Base-by-base conservation (phyloP, 1,284 basidiomycete species). In the Austroboletus rostrupii region DNA sequence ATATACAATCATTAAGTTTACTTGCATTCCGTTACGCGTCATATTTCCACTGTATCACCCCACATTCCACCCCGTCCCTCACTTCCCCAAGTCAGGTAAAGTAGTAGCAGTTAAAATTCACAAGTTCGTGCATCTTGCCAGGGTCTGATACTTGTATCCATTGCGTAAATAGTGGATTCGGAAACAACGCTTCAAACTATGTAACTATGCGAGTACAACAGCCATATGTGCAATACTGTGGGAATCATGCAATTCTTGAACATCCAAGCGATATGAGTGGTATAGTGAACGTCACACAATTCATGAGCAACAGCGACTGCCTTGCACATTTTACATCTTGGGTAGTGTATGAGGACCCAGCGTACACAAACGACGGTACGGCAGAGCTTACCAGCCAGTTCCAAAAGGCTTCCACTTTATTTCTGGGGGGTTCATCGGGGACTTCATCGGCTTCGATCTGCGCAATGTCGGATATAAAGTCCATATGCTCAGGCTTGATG, bases 341-440 rank as follows among this genome's bases (percentile, higher is more conserved):
- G 14, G 6, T 19, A 48, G 40, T 7, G 44, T 21, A 12, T 53
- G 20, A 59, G 49, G 44, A 39, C 20, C 12, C 16, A 9, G 26
- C 17, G 43, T 3, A 26, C 38, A 23, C 38, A 17, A 37, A 17
- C 7, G 31, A 46, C 12, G 19, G 42, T 19, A 43, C 41, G 14
- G 4, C 2, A 11, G 71, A 43, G 47, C 84, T 72, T 56, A 89
- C 84, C 66, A 89, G 68, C 84, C 81, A 85, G 48, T 64, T 68
- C 87, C 87, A 90, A 68, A 89, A 78, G 26, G 79, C 80, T 51
- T 88, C 85, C 7, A 75, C 5, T 60, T 67, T 76, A 63, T 87
- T 91, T 61, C 62, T 81, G 14, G 87, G 85, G n/a, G 82, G 80
- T 8, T 78, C 78, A 35, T 91, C 89, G 48, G 89, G 84, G 57